A percentile compares a stretch with the other conserved stretches of the same genome.
Conservation (phyloP, 1,284 basidiomycete species). For the Cystobasidium slooffiae region DNA sequence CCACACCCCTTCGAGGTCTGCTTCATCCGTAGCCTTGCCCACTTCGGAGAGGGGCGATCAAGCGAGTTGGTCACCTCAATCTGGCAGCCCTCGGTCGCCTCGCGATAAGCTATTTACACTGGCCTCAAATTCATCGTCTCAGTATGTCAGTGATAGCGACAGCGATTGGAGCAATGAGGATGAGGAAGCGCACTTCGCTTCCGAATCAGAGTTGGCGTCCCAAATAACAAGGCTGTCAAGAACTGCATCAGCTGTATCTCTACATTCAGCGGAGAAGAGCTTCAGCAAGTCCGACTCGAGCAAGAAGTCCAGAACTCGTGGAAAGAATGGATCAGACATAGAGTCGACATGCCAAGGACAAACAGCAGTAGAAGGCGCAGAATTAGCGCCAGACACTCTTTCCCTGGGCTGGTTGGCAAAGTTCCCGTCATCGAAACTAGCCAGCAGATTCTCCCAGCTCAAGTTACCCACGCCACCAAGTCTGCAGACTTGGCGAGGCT, state of each 20-base stretch:
- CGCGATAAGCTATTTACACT: background rate
- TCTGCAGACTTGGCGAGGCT: conserved; percentile 19
- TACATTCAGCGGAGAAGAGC: background rate
- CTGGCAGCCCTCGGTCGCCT: background rate
- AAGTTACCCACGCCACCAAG: conserved; percentile 24
- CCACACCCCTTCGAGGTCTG: conserved; percentile 15
- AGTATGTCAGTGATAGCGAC: conserved; percentile 11
- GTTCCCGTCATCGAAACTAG: background rate
- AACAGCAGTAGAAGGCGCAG: background rate
- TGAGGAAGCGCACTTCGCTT: conserved; percentile 12
- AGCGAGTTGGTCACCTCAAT: background rate
- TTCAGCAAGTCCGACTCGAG: conserved; percentile 1
- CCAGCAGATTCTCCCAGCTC: conserved; percentile 18
- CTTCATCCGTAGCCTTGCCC: conserved; percentile 5
- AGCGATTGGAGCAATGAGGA: conserved; percentile 19
- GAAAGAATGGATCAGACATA: too few relatives aligned
- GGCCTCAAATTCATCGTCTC: conserved; percentile 1
- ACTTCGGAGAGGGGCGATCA: background rate
- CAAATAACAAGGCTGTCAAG: conserved; percentile 18
- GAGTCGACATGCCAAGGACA: background rate
- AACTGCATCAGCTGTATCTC: background rate
- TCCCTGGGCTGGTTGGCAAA: background rate
- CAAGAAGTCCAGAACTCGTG: background rate
- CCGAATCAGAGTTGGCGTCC: conserved; percentile 27
- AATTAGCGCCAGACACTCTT: background rate